These are phyloP conservation scores for Xerocomellus intermedius DNA, from an alignment of 768 basidiomycete genomes.

Conservation along the genomic window DNA sequence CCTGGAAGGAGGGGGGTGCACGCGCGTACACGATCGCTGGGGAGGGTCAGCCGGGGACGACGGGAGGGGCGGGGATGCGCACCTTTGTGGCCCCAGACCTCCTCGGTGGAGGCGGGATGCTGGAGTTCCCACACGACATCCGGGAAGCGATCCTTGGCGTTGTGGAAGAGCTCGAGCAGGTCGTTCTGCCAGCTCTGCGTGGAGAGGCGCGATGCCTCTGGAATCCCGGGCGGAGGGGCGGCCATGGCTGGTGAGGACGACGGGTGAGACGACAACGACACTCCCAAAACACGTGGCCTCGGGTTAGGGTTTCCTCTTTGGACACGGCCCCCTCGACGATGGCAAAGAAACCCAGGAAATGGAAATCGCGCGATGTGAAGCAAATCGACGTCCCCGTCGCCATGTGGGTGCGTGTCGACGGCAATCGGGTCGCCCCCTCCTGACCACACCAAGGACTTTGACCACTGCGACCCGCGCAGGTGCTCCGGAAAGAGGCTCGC, in stretches of 20 bases:
- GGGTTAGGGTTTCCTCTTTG: slow-evolving; percentile 26
- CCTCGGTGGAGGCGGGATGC: slow-evolving; percentile 50
- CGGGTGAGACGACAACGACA: slow-evolving; percentile 24
- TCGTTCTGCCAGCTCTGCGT: slow-evolving; percentile 79
- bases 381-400: slow-evolving; percentile 73
- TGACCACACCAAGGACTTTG: slow-evolving; percentile 70
- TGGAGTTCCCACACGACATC: slow-evolving; percentile 93
- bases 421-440: neutral
- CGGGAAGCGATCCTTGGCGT: slow-evolving; percentile 90
- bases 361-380: too few relatives aligned
- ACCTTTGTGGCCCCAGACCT: slow-evolving; percentile 97
- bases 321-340: neutral
- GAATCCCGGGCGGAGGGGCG: slow-evolving; percentile 30
- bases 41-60: neutral
- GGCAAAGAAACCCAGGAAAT: slow-evolving; percentile 6
- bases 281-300: slow-evolving; percentile 25
- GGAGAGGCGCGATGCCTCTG: slow-evolving; percentile 64
- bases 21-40: slow-evolving; percentile 92
- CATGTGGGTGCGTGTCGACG: slow-evolving; percentile 79
- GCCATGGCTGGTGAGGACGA: slow-evolving; percentile 27
- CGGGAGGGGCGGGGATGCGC: slow-evolving; percentile 15
- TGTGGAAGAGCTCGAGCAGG: slow-evolving; percentile 70
- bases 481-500: slow-evolving; percentile 90
- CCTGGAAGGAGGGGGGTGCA: slow-evolving; percentile 89
- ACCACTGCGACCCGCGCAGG: slow-evolving; percentile 91